Evolutionary conservation across 768 basidiomycete genomes (phyloP).

Genomic region (Xerocomellus chrysenteron): DNA sequence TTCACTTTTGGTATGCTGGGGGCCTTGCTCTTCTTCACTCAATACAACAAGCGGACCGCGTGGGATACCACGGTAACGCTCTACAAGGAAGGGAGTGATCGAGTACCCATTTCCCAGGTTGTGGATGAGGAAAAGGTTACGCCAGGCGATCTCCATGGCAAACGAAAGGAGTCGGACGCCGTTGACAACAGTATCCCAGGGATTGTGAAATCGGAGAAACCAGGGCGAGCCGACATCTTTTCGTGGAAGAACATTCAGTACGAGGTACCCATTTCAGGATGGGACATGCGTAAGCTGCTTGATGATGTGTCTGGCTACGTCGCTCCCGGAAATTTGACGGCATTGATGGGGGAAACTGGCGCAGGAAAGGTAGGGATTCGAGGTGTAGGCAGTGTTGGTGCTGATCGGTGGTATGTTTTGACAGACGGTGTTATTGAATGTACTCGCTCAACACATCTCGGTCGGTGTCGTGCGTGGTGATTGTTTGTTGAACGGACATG

Average conservation of each 20-base stretch:
- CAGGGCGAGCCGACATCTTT: conserved; percentile 41
- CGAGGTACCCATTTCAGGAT: conserved; percentile 45
- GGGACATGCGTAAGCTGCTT: conserved; percentile 41
- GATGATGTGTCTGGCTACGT: conserved; percentile 51
- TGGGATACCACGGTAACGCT: conserved; percentile 32
- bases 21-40: conserved; percentile 37
- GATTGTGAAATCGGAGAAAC: too few relatives aligned
- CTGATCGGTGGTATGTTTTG: neutral
- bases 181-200: neutral
- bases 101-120: neutral
- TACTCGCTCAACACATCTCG: conserved; percentile 48
- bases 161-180: too few relatives aligned
- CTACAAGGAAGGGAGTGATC: conserved; percentile 13
- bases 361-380: conserved; percentile 25
- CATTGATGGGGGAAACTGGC: conserved; percentile 48
- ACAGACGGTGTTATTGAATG: conserved; percentile 60
- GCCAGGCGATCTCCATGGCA: neutral
- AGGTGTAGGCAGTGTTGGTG: neutral
- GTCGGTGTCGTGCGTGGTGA: conserved; percentile 52
- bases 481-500: conserved; percentile 54
- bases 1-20: conserved; percentile 7
- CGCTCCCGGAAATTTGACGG: conserved; percentile 49
- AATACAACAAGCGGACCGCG: conserved; percentile 30
- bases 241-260: conserved; percentile 77
- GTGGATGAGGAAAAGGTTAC: conserved; percentile 20